Evolutionary conservation across 2,329 filamentous ascomycete genomes (phyloP).

Genomic region (Ascochyta lentis): DNA sequence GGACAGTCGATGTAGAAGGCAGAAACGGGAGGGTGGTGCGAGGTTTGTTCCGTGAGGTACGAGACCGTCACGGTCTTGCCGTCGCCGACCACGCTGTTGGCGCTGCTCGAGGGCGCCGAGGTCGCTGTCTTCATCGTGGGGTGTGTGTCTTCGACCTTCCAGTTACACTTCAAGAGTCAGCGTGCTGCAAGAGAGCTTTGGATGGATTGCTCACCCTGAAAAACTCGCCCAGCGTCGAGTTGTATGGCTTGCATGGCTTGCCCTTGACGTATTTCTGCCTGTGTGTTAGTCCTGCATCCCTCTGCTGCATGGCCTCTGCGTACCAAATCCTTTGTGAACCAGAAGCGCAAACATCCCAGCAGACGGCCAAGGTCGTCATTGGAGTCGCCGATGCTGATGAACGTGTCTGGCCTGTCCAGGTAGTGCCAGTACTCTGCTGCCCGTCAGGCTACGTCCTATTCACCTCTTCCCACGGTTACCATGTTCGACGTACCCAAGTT

Average conservation of each 20-base stretch:
- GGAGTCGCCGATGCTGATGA: conserved; percentile 82
- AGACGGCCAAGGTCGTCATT: conserved; percentile 92
- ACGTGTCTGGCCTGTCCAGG: conserved; percentile 91
- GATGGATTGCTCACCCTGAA: conserved; percentile 71
- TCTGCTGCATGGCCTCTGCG: conserved; percentile 22
- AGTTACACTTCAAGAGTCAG: conserved; percentile 74
- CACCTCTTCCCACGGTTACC: neutral
- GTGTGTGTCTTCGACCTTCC: conserved; percentile 84
- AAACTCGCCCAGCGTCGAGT: conserved; percentile 95
- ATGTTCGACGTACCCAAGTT: conserved; percentile 70
- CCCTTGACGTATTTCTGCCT: conserved; percentile 92
- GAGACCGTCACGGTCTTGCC: conserved; percentile 75
- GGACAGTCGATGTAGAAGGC: conserved; percentile 94
- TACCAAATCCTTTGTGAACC: conserved; percentile 96
- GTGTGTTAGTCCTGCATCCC: conserved; percentile 26
- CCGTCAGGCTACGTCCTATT: conserved; percentile 30
- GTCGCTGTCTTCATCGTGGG: conserved; percentile 61
- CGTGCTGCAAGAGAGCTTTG: neutral
- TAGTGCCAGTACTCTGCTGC: conserved; percentile 94
- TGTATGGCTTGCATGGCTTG: conserved; percentile 98
- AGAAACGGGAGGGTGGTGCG: conserved; percentile 95
- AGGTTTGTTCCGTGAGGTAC: conserved; percentile 96
- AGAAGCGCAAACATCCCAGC: conserved; percentile 93
- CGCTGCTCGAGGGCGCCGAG: conserved; percentile 50
- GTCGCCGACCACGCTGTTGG: conserved; percentile 47